These are phyloP conservation scores for Inga leiocalycina DNA, from an alignment of 306 rosid species.

Conservation along the genomic window DNA sequence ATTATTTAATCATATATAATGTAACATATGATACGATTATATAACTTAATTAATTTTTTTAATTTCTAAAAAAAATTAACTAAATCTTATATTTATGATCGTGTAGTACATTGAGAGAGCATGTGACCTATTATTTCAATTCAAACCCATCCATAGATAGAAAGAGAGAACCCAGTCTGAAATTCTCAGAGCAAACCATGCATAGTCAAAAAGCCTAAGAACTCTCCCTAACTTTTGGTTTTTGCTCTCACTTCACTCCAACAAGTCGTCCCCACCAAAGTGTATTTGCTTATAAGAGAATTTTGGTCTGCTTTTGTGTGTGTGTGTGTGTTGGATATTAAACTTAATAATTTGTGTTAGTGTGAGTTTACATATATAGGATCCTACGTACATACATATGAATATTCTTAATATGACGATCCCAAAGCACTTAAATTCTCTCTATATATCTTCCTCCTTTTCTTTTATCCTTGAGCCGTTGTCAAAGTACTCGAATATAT, in stretches of 20 bases:
- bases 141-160: neutral
- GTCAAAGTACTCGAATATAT: neutral
- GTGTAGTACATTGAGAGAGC: neutral
- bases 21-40: too few relatives aligned
- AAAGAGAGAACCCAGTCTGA: slow-evolving; percentile 28
- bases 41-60: too few relatives aligned
- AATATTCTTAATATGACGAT: neutral
- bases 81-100: too few relatives aligned
- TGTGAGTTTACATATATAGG: neutral
- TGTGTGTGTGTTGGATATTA: neutral
- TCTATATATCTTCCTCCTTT: neutral
- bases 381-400: neutral
- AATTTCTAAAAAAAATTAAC: too few relatives aligned
- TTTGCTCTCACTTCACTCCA: slow-evolving; percentile 25
- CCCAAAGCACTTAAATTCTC: neutral
- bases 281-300: neutral
- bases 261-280: slow-evolving; percentile 42
- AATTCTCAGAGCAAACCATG: slow-evolving; percentile 35
- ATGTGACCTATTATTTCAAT: slow-evolving; percentile 25
- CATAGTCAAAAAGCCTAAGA: slow-evolving; percentile 43
- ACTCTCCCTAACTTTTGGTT: slow-evolving; percentile 27
- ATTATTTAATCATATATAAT: too few relatives aligned
- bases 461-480: neutral
- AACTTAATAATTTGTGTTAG: neutral
- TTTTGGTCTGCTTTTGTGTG: neutral